Base-by-base conservation (phyloP, 352 stramenopile species). In the Pythium phragmitis region DNA sequence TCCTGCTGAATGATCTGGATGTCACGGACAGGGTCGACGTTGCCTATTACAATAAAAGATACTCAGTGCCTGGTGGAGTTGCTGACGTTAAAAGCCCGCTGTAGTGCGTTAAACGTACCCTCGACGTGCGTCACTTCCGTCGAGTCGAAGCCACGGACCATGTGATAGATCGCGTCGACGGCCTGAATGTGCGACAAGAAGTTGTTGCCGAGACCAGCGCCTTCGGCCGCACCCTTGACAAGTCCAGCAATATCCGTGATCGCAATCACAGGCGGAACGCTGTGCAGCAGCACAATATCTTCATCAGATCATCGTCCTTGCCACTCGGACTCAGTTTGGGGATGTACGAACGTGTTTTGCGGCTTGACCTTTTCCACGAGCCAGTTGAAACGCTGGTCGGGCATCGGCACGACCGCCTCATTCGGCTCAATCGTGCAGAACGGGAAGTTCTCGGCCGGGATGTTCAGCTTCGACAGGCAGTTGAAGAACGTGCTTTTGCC, bases 361-460 rank as follows among this genome's bases (percentile, higher is more conserved):
- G 59, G 59, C 41, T 66, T 49, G 59, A 60, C 60, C 67, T 95
- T 94, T 23, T 98, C 82, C 13, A 96, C 94, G 39, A 99, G 86
- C 82, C 97, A 99, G 74, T 99, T 98, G 80, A 99, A 99, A 55
- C 98, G 96, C 86, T 99, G 91, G 82, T 99, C 97, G 1, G 89
- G 89, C 55, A 99, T 91, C 54, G 97, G 88, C 39, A 98, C 95
- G 58, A 98, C 91, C 16, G 97, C 96, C 60, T 99, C 94, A 68
- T 99, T 99, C n/a, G 98, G 98, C 76, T 99, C 98, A 74, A 99
- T 99, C 50, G 97, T 99, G 76, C 97, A 99, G 75, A 99, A 99
- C 43, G 96, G 95, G 72, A 94, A 97, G 85, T 97, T 97, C 73
- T 96, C 89, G 41, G 88, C 84, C 3, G 89, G 79, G 57, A 96